phyloP scores from a whole-genome alignment of 805 yeast species.

The Sugiyamaella americana region DNA sequence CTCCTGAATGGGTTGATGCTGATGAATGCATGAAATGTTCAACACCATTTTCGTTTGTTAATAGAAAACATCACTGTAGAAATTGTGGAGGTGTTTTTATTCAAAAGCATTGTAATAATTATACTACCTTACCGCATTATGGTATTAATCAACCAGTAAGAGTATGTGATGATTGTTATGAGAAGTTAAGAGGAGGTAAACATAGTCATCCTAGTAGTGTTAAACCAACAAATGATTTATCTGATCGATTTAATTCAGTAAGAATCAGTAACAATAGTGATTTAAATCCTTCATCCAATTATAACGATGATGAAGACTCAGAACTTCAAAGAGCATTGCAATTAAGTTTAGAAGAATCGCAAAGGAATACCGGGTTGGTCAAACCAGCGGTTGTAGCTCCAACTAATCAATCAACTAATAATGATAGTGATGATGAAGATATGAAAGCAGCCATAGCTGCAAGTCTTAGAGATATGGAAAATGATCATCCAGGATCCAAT shows the following conservation, averaged over 20 bases:
- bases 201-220: slow-evolving; percentile 25
- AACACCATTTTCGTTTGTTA: slow-evolving; percentile 66
- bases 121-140: slow-evolving; percentile 64
- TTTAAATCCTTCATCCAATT: slow-evolving; percentile 12
- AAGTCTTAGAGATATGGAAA: slow-evolving; percentile 67
- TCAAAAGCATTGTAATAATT: slow-evolving; percentile 74
- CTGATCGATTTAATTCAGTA: slow-evolving; percentile 10
- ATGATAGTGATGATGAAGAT: slow-evolving; percentile 74
- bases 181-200: slow-evolving; percentile 40
- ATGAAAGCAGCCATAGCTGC: slow-evolving; percentile 93
- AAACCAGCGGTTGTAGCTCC: slow-evolving; percentile 8
- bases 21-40: slow-evolving; percentile 95
- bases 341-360: slow-evolving; percentile 60
- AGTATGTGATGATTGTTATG: slow-evolving; percentile 86
- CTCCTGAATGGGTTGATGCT: slow-evolving; percentile 97
- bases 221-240: slow-evolving; percentile 9
- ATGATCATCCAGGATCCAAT: slow-evolving; percentile 14
- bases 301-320: slow-evolving; percentile 55
- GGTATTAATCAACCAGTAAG: slow-evolving; percentile 88
- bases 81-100: slow-evolving; percentile 95
- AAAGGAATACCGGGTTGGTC: slow-evolving; percentile 8
- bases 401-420: slow-evolving; percentile 16
- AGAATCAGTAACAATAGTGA: slow-evolving; percentile 9
- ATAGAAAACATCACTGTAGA: slow-evolving; percentile 93
- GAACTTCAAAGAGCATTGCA: slow-evolving; percentile 74